Base-by-base conservation (phyloP, 2,329 filamentous ascomycete species). In the Zymoseptoria brevis region DNA sequence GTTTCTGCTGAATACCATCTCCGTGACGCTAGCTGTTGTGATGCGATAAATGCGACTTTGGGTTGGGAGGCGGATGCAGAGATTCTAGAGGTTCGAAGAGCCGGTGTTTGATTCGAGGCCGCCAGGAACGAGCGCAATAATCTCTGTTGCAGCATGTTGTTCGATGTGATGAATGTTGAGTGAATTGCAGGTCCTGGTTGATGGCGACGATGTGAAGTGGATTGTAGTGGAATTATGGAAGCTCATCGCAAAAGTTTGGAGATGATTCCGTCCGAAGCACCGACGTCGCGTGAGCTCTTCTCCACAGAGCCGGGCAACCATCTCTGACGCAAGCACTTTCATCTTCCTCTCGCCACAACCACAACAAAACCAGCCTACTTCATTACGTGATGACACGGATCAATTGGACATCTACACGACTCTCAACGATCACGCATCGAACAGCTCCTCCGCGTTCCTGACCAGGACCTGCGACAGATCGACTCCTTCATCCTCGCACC, bases 371-470 rank as follows among this genome's bases (percentile, higher is more conserved):
- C 35, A 45, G 35, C 35, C 16, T 45, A 45, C 35, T 45, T 45
- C 35, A n/a, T n/a, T 16, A 45, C 13, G 13, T 41, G 4, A 45
- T 45, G 16, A 16, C 13, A 45, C 13, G 6, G 35, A 45, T 45
- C 9, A 6, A n/a, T 13, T 41, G 16, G 11, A 41, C 16, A 41
- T n/a, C 35, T 45, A 45, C 16, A 45, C 11, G 13, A 16, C 13
- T n/a, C 16, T 45, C 13, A 5, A n/a, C 13, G 35, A 45, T 45
- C 35, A 45, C 9, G 52, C 59, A 58, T 62, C 62, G 56, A 66
- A 79, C 58, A 87, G 68, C 45, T 77, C 75, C 66, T 83, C 77
- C 0, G 83, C 81, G 64, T 86, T 86, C 19, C 71, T 72, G 51
- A 77, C 76, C 63, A 86, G 84, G 0, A 87, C 67, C 54, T 78